These are phyloP conservation scores for Daldinia loculata DNA, from an alignment of 495 filamentous ascomycete genomes.

Conservation along the genomic window DNA sequence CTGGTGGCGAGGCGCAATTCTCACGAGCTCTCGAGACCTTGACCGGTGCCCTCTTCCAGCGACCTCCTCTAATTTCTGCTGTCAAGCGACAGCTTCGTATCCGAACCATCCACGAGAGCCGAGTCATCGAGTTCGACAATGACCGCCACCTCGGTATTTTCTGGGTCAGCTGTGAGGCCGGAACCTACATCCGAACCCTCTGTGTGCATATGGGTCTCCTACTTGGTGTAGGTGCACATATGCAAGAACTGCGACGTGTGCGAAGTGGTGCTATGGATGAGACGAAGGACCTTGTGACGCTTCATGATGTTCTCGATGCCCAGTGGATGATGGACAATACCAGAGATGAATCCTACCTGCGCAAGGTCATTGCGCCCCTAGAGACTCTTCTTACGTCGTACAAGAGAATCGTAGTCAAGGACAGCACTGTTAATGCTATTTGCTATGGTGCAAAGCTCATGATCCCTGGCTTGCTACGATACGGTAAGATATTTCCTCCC, in stretches of 20 bases:
- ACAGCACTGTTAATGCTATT: conserved; percentile 87
- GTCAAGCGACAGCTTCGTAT: conserved; percentile 98
- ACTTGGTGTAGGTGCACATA: conserved; percentile 94
- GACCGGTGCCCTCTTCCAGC: conserved; percentile 96
- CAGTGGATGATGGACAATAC: conserved; percentile 94
- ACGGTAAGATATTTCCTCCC: conserved; percentile 62
- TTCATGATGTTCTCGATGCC: conserved; percentile 95
- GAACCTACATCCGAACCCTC: conserved; percentile 97
- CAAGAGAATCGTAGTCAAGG: conserved; percentile 97
- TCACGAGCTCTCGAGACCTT: conserved; percentile 90
- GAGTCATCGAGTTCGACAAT: conserved; percentile 96
- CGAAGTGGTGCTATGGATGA: conserved; percentile 95
- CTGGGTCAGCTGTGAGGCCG: conserved; percentile 98
- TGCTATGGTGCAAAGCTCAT: conserved; percentile 99
- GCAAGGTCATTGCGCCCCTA: conserved; percentile 86
- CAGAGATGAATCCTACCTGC: conserved; percentile 85
- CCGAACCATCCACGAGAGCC: conserved; percentile 94
- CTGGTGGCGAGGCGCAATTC: conserved; percentile 89
- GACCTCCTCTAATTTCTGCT: conserved; percentile 94
- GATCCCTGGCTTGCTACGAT: conserved; percentile 93
- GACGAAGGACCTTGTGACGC: conserved; percentile 82
- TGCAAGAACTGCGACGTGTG: conserved; percentile 97
- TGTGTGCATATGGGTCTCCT: conserved; percentile 95
- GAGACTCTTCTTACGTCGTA: conserved; percentile 91
- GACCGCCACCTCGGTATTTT: conserved; percentile 97